phyloP scores from a whole-genome alignment of 1,284 basidiomycete genomes.

The Ustilago curta region DNA sequence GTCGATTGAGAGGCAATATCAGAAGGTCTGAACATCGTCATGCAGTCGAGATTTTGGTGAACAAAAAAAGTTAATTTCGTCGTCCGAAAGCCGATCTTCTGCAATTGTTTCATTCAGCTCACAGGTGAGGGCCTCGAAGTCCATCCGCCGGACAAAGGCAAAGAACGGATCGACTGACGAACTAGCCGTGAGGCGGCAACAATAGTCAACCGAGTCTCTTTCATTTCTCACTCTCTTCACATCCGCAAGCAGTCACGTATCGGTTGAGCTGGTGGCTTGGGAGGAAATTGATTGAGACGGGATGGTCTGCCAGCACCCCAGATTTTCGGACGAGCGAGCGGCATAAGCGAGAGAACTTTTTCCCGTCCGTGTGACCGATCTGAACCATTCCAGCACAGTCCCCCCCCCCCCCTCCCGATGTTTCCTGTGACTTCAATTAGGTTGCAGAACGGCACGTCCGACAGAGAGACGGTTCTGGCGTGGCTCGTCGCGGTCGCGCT shows the following conservation, averaged over 20 bases:
- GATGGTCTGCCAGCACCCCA: constrained; percentile 3
- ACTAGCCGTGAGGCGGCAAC: background rate
- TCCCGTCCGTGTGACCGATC: constrained; percentile 1
- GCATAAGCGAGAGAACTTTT: background rate
- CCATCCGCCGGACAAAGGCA: background rate
- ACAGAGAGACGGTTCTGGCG: background rate
- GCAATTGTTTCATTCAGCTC: background rate
- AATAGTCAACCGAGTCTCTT: constrained; percentile 18
- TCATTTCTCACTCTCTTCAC: constrained; percentile 5
- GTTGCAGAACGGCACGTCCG: constrained; percentile 2
- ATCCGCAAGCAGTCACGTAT: background rate
- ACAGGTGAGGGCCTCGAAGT: background rate
- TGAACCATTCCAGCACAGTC: background rate
- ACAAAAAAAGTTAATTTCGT: background rate
- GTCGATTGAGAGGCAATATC: background rate
- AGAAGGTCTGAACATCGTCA: background rate
- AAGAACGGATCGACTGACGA: constrained; percentile 9
- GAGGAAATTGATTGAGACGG: constrained; percentile 2
- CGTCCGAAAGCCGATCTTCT: background rate
- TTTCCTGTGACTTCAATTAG: background rate
- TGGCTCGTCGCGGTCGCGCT: constrained; percentile 25
- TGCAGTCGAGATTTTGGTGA: background rate
- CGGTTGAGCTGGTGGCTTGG: background rate
- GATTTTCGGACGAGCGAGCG: background rate
- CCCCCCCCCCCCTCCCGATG: too few species aligned